Conservation (phyloP, 2,329 filamentous ascomycete species). For the Fusarium clavum region DNA sequence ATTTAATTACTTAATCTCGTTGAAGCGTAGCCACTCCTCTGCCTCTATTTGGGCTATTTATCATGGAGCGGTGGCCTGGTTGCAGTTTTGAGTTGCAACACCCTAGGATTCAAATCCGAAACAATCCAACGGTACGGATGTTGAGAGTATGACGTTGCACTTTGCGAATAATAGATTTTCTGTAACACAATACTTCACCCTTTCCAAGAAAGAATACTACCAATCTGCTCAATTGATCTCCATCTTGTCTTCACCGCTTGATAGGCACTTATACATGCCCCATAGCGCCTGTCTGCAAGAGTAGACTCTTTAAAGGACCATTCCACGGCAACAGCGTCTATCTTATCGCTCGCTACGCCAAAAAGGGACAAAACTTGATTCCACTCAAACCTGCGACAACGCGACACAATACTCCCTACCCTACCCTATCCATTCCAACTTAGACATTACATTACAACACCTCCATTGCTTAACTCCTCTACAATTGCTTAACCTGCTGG, state of each 20-base stretch:
- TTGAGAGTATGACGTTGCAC: constrained; percentile 38
- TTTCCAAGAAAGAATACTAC: background rate
- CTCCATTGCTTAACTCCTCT: background rate
- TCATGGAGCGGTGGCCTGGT: constrained; percentile 13
- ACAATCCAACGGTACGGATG: constrained; percentile 8
- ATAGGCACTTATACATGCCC: background rate
- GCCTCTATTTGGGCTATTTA: background rate
- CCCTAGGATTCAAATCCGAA: constrained; percentile 34
- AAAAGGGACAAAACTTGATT: constrained; percentile 34
- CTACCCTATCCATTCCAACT: background rate
- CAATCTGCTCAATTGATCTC: constrained; percentile 7
- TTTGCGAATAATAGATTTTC: background rate
- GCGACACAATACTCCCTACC: constrained; percentile 9
- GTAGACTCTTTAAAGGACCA: background rate
- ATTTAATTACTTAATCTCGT: background rate
- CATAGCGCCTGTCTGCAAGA: constrained; percentile 6
- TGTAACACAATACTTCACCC: background rate
- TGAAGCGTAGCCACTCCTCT: background rate
- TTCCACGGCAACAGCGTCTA: constrained; percentile 1
- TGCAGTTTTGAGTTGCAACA: constrained; percentile 23
- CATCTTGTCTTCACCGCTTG: background rate
- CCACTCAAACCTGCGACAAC: constrained; percentile 13
- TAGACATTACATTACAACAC: background rate
- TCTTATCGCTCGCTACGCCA: constrained; percentile 30
- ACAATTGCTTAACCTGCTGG: background rate